These are phyloP conservation scores for Dioszegia aurantiaca DNA, from an alignment of 768 basidiomycete species.

Conservation along the genomic window DNA sequence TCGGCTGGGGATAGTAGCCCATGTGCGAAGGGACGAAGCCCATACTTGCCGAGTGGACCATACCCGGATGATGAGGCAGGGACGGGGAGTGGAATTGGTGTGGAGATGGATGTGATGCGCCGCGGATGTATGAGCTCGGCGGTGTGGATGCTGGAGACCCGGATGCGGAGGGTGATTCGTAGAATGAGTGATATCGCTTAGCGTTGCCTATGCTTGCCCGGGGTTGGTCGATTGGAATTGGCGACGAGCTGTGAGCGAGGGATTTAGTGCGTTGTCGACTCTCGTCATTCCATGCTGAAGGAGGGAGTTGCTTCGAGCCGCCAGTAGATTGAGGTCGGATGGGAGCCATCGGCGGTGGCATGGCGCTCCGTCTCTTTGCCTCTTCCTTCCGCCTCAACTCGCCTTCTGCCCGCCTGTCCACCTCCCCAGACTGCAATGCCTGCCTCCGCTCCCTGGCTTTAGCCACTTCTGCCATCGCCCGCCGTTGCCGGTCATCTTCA, in stretches of 20 bases:
- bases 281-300: conserved; percentile 6
- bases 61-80: conserved; percentile 4
- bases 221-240: conserved; percentile 3
- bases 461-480: conserved; percentile 28
- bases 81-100: not conserved
- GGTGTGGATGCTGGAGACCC: not conserved
- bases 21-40: not conserved
- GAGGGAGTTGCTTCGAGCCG: conserved; percentile 2
- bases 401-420: conserved; percentile 26
- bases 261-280: conserved; percentile 12
- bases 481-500: conserved; percentile 10
- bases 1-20: not conserved
- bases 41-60: conserved; percentile 13
- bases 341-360: conserved; percentile 1
- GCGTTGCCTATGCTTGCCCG: not conserved
- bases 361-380: conserved; percentile 9
- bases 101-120: conserved; percentile 1
- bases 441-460: conserved; percentile 27
- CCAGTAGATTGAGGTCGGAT: conserved; percentile 15
- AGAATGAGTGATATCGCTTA: conserved; percentile 28
- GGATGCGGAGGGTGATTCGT: conserved; percentile 15
- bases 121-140: not conserved
- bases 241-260: not conserved
- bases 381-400: conserved; percentile 19
- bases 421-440: conserved; percentile 22